Evolutionary conservation across 176 grass and related monocot species (phyloP).

Genomic region (Oryza nivara): DNA sequence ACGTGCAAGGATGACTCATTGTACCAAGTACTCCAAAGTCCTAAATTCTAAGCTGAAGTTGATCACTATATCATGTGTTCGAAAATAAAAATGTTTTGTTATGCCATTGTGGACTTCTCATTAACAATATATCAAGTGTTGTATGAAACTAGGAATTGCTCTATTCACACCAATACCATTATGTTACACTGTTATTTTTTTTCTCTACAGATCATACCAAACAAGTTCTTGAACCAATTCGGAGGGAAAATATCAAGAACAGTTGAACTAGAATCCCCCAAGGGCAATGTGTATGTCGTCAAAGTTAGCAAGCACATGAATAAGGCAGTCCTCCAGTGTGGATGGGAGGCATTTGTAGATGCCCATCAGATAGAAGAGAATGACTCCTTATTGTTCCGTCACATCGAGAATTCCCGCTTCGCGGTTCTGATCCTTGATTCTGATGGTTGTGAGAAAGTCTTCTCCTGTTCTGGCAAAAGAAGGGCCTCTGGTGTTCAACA

Average conservation of each 20-base stretch:
- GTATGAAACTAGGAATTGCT: no score
- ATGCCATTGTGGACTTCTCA: background rate
- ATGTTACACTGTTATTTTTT: background rate
- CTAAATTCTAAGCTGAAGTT: background rate
- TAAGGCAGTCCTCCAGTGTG: slow-evolving; percentile 13
- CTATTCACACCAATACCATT: background rate
- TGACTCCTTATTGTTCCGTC: slow-evolving; percentile 41
- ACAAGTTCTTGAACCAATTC: slow-evolving; percentile 40
- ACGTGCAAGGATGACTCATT: slow-evolving; percentile 1
- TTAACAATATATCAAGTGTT: background rate
- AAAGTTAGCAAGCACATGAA: background rate
- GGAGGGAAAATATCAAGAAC: slow-evolving; percentile 26
- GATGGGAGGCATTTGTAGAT: slow-evolving; percentile 44
- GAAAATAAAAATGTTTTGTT: background rate
- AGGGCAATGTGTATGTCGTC: slow-evolving; percentile 29
- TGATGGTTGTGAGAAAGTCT: slow-evolving; percentile 31
- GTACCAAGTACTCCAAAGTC: background rate
- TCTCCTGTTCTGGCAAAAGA: slow-evolving; percentile 17
- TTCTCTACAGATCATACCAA: slow-evolving; percentile 43
- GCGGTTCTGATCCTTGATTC: slow-evolving; percentile 37
- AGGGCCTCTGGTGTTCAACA: background rate
- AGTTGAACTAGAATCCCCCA: slow-evolving; percentile 37
- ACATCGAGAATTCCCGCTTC: slow-evolving; percentile 36
- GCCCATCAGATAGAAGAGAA: slow-evolving; percentile 33
- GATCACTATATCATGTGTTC: background rate